Evolutionary conservation across 2,329 filamentous ascomycete species (phyloP), one percentile per base, ranked within the genome.

Genomic region (Xylaria multiplex): DNA sequence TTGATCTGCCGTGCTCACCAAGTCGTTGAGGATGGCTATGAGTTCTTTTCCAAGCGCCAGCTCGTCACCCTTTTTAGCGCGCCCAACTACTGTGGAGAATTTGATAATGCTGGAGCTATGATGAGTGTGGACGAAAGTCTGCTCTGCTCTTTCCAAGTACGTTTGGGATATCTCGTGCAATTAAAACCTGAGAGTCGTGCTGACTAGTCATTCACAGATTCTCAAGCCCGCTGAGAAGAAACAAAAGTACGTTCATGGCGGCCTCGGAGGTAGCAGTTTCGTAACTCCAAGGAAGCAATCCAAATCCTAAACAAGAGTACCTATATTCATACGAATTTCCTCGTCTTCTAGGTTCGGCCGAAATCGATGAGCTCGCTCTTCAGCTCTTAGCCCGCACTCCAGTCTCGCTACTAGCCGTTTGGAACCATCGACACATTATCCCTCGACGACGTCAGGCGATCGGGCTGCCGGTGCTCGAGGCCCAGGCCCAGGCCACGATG

Each of bases 221-320:
- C 87, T 99, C 85, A 99, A 98, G 86, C 96, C 96, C 78, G 96
- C 96, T 82, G 96, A 99, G 89, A 99, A 99, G 91, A 99, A 99
- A 91, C 95, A 97, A 93, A 98, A 98, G 94, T 98, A 97, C 86
- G 94, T 96, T 79, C 87, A 89, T 84, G 86, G 85, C 84, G 86
- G 87, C 84, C 86, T 91, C 82, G 89, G 87, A 83, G 86, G 86
- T 83, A 85, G 87, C 84, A 87, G 85, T 84, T 84, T 87, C 82
- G 90, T 88, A 86, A 85, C 89, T 85, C 87, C 88, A 81, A 85
- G 86, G 84, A 92, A 90, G 81, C 85, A 87, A 80, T 79, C 78
- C 78, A 88, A 89, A 81, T 85, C 87, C 82, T 90, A 90, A 86
- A 67, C 67, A 71, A 85, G 88, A 88, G 84, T 86, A 84, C 85